Conservation (phyloP, 2,329 filamentous ascomycete genomes). For the Cercospora sojina region DNA sequence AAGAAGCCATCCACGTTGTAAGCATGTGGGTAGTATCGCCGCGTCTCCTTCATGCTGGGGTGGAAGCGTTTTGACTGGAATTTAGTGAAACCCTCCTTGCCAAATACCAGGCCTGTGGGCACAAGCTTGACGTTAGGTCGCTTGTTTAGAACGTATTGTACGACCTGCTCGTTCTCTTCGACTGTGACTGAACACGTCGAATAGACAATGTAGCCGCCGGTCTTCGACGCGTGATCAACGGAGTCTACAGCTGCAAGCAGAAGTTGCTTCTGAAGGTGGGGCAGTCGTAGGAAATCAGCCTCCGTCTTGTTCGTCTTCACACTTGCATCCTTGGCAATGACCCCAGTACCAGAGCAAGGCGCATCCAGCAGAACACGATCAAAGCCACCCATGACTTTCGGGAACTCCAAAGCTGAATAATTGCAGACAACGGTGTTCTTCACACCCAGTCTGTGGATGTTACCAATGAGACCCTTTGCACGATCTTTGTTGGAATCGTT, state of each 20-base stretch:
- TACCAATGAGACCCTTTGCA: constrained; percentile 95
- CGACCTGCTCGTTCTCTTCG: constrained; percentile 90
- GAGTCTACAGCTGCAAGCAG: constrained; percentile 92
- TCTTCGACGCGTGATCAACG: constrained; percentile 85
- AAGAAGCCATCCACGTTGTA: constrained; percentile 99
- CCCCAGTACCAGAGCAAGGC: constrained; percentile 93
- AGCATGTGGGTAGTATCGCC: constrained; percentile 84
- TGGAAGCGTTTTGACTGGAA: constrained; percentile 93
- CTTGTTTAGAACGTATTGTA: constrained; percentile 88
- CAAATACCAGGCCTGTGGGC: constrained; percentile 85
- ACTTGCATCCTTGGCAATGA: constrained; percentile 93
- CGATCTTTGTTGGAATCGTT: constrained; percentile 94
- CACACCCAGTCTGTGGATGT: constrained; percentile 90
- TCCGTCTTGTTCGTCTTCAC: constrained; percentile 99
- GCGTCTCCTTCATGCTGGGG: constrained; percentile 74
- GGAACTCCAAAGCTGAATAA: constrained; percentile 92
- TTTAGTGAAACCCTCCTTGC: constrained; percentile 86
- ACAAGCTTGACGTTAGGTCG: constrained; percentile 93
- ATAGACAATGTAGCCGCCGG: constrained; percentile 93
- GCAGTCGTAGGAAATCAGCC: constrained; percentile 87
- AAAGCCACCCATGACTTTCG: constrained; percentile 90
- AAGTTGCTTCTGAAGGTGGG: constrained; percentile 92
- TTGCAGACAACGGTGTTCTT: constrained; percentile 95
- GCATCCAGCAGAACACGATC: constrained; percentile 92
- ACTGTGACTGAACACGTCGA: constrained; percentile 94